These are phyloP conservation scores for Naganishia sp. DNA, from an alignment of 1,284 basidiomycete genomes.

Conservation along the genomic window DNA sequence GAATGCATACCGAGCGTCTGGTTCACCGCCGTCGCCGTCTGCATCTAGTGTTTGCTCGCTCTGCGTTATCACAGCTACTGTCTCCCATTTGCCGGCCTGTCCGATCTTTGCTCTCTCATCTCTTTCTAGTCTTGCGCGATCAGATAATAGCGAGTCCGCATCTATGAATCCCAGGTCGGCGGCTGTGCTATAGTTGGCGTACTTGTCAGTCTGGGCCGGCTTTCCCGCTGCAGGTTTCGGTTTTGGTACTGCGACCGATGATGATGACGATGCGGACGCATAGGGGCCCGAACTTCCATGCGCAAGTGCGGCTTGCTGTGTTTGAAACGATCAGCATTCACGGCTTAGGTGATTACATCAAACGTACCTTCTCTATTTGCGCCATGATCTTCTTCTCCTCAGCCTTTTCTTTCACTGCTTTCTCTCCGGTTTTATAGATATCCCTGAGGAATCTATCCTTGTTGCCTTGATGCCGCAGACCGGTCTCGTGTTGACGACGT, in stretches of 20 bases:
- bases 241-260: constrained; percentile 45
- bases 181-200: constrained; percentile 81
- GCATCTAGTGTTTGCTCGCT: background rate
- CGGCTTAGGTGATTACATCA: background rate
- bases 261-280: constrained; percentile 48
- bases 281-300: constrained; percentile 42
- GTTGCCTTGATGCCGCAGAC: constrained; percentile 90
- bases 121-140: constrained; percentile 24
- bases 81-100: constrained; percentile 84
- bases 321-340: constrained; percentile 49
- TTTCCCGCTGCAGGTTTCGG: constrained; percentile 56
- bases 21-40: background rate
- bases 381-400: constrained; percentile 85
- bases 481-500: constrained; percentile 86
- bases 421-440: constrained; percentile 90
- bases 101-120: constrained; percentile 63
- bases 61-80: constrained; percentile 57
- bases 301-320: constrained; percentile 44
- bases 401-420: constrained; percentile 78
- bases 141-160: constrained; percentile 60
- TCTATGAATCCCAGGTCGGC: constrained; percentile 76
- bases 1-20: constrained; percentile 6
- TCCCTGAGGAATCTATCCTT: constrained; percentile 86
- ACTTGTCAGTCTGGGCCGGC: constrained; percentile 63
- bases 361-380: constrained; percentile 73